These are phyloP conservation scores for Nitzschia palea DNA, from an alignment of 108 stramenopile species.

Conservation along the genomic window DNA sequence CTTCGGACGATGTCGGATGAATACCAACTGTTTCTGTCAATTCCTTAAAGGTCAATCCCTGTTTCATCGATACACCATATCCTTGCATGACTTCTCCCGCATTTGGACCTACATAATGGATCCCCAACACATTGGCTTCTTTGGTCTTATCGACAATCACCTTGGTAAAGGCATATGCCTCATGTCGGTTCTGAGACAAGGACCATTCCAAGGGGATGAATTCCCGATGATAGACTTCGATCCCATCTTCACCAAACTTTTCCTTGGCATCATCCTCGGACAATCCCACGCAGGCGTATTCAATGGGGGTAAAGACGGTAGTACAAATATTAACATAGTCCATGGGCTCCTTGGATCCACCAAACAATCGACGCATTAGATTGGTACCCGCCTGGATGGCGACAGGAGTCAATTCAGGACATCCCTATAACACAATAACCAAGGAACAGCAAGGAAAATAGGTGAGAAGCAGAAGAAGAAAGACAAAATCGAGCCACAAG, in stretches of 20 bases:
- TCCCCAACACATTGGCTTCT: conserved; percentile 85
- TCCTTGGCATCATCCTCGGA: conserved; percentile 93
- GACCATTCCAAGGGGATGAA: conserved; percentile 97
- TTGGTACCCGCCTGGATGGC: conserved; percentile 94
- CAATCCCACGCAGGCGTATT: conserved; percentile 93
- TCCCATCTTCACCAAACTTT: conserved; percentile 73
- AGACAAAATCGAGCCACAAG: no score
- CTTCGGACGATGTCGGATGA: conserved; percentile 96
- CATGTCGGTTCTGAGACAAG: conserved; percentile 61
- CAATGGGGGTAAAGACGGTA: conserved; percentile 97
- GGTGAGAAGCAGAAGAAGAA: not conserved
- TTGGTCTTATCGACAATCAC: conserved; percentile 72
- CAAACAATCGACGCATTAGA: conserved; percentile 93
- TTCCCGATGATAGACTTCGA: conserved; percentile 93
- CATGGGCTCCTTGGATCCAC: conserved; percentile 82
- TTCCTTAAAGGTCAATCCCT: conserved; percentile 81
- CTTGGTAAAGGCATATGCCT: conserved; percentile 83
- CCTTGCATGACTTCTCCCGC: conserved; percentile 99
- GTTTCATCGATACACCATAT: conserved; percentile 90
- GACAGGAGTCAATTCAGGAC: conserved; percentile 97
- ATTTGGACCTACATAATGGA: conserved; percentile 96
- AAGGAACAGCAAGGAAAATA: no score
- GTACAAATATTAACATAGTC: conserved; percentile 93
- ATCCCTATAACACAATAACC: no score
- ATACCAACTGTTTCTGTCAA: conserved; percentile 94